Evolutionary conservation across 1,284 basidiomycete species (phyloP), one percentile per base, ranked within the genome.

Genomic region (Leucoagaricus sp.): DNA sequence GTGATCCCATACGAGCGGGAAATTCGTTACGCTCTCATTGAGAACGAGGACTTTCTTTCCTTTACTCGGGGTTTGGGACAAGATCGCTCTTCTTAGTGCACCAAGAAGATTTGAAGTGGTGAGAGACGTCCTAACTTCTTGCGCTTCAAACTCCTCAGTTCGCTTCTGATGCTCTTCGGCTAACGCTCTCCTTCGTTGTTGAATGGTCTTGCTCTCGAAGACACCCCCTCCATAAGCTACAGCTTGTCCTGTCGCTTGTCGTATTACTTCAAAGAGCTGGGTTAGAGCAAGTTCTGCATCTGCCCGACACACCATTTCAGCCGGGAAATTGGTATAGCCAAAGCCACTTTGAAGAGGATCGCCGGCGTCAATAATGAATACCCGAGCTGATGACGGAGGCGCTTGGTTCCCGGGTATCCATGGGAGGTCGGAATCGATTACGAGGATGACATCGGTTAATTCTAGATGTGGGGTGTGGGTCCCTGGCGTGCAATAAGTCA

Each of bases 11-110:
- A 81, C 74, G 3, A 69, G 47, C 1, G 75, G 70, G 62, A 76
- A 85, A 63, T 81, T 87, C 63, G 81, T 84, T 63, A 87, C 82
- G 0, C 78, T 73, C 65, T 90, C 88, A 62, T 87, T 89, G 8
- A 88, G 65, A 59, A 87, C 67, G 7, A 88, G 70, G 0, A 76
- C 73, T 26, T 75, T 72, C 17, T 66, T 61, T 1, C 77, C 76
- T 19, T 61, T 61, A 44, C 71, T 74, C 0, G 74, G 69, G 9
- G 75, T 77, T 25, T 66, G 60, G 4, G 67, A 55, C 9, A 65
- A 64, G 19, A 84, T 75, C 3, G 68, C 65, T 17, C 69, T 62
- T 12, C 85, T 75, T n/a, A 88, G 74, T 1, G 74, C 69, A 2
- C 75, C 67, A 10, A 87, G 63, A 38, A 88, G 67, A 60, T 79